Percentiles rank a stretch among this genome's conserved stretches.
Conservation (phyloP, 441 rosid species). For the Sinapis alba region DNA sequence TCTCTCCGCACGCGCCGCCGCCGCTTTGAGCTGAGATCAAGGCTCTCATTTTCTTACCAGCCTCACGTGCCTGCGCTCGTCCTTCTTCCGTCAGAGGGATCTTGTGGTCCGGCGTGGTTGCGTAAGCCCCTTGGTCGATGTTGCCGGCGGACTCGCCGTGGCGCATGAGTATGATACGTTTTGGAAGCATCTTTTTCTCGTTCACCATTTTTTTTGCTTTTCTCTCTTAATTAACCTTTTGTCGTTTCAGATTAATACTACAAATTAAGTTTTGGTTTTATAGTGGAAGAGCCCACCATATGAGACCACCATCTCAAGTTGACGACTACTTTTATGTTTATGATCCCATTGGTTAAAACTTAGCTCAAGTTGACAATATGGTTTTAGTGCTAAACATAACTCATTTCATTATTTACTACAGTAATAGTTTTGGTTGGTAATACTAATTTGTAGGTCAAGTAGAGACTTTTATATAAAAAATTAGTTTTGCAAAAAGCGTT, state of each 20-base stretch:
- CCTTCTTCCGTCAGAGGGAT: constrained; percentile 72
- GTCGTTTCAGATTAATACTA: neutral
- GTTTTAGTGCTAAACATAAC: neutral
- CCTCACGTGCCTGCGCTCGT: constrained; percentile 55
- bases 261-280: constrained; percentile 3
- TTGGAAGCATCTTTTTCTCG: constrained; percentile 49
- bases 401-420: neutral
- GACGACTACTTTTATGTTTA: constrained; percentile 3
- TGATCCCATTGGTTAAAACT: constrained; percentile 16
- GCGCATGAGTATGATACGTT: constrained; percentile 84
- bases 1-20: constrained; percentile 13
- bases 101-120: constrained; percentile 83
- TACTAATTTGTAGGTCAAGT: neutral
- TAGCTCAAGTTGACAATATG: neutral
- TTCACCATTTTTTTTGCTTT: constrained; percentile 4
- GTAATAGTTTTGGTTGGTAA: neutral
- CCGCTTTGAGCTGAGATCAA: constrained; percentile 40
- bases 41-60: constrained; percentile 52
- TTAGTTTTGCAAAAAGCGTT: neutral
- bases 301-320: constrained; percentile 28
- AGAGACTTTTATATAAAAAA: neutral
- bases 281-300: constrained; percentile 30
- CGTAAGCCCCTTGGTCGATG: constrained; percentile 72
- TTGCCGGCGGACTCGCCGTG: constrained; percentile 96
- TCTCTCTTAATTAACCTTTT: neutral